Base-by-base conservation (phyloP, 768 basidiomycete genomes). In the Suillus bovinus region DNA sequence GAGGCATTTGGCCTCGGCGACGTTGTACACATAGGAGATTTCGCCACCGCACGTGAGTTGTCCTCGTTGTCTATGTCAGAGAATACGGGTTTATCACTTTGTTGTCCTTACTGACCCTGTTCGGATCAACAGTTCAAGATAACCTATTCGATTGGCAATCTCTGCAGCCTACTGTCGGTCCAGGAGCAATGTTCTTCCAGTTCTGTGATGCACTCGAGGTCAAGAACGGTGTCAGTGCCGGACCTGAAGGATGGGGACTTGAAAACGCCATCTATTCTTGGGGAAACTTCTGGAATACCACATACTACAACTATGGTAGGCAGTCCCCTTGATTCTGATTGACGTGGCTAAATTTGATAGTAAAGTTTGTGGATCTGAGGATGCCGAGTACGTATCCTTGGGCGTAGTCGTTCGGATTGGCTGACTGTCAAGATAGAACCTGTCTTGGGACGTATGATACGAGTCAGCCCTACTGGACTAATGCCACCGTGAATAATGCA, bases 121-220 rank as follows among this genome's bases (percentile, higher is more conserved):
- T 58, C 17, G 72, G 71, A n/a, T 5, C 39, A 60, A 61, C 38
- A 86, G 59, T 81, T 76, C 60, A 82, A 84, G 66, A 82, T 83
- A 68, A 78, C 87, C 11, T 60, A 59, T 86, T 83, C 80, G 86
- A 88, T 60, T 92, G 90, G 90, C 90, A 91, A 66, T 66, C 66
- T 11, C 68, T 91, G 22, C 83, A 85, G 46, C 84, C 86, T 2
- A 75, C 78, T 17, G 72, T 74, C 3, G 86, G 85, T 5, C 75
- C 76, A n/a, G 72, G 69, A 20, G 67, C 68, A 0, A 49, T 66
- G 29, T 81, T 79, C 69, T 76, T 73, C 69, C 8, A 73, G 31
- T 81, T 81, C 61, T 79, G 77, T 61, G 79, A 79, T 60, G 76
- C 74, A 5, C 68, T 79, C 4, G 76, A 77, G 61, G 74, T 78